These are phyloP conservation scores for Cantharellus anzutake DNA, from an alignment of 768 basidiomycete genomes.

Conservation along the genomic window DNA sequence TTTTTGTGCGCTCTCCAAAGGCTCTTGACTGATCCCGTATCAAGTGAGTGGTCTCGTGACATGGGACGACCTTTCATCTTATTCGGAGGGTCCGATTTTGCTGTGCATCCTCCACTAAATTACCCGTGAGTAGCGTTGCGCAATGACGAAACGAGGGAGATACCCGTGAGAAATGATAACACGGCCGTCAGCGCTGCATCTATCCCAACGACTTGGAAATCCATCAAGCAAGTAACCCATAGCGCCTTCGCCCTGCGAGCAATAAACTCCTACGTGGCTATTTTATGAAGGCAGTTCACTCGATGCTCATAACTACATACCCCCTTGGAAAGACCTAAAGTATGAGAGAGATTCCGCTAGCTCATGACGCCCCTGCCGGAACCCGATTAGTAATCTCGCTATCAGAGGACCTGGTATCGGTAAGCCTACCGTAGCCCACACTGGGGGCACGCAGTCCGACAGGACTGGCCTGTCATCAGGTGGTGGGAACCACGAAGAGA, in stretches of 20 bases:
- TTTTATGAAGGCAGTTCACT: too few relatives aligned
- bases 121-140: background rate
- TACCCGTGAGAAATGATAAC: constrained; percentile 76
- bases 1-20: constrained; percentile 37
- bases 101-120: constrained; percentile 9
- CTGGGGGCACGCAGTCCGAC: background rate
- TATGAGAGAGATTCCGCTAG: constrained; percentile 66
- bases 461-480: too few relatives aligned
- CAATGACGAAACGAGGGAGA: background rate
- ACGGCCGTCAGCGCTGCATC: constrained; percentile 41
- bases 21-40: constrained; percentile 15
- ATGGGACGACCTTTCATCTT: constrained; percentile 30
- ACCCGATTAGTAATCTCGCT: background rate
- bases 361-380: constrained; percentile 40
- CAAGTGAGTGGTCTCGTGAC: background rate
- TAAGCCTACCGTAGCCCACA: background rate
- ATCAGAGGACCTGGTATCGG: background rate
- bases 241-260: constrained; percentile 36
- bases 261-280: too few relatives aligned
- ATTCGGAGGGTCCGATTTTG: constrained; percentile 20
- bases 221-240: constrained; percentile 64
- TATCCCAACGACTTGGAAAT: constrained; percentile 56
- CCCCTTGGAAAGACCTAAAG: constrained; percentile 45
- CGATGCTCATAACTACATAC: constrained; percentile 27
- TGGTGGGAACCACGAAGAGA: too few relatives aligned